Conservation (phyloP, 495 filamentous ascomycete genomes). For the Aspergillus affinis region DNA sequence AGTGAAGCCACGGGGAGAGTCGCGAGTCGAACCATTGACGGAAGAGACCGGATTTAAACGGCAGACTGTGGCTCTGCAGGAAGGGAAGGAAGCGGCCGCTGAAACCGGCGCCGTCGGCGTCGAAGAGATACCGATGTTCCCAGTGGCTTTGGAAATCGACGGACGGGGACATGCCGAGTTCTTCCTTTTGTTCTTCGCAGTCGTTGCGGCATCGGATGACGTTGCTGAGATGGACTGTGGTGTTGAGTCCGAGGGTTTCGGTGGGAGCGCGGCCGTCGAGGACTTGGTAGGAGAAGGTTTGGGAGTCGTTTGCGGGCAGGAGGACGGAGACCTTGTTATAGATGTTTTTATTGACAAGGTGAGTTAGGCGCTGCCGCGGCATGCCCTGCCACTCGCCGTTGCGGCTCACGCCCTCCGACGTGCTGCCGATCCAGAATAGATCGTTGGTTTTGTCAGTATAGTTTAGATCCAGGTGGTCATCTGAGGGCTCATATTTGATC, state of each 20-base stretch:
- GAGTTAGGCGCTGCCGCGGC: constrained; percentile 56
- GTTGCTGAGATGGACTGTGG: constrained; percentile 48
- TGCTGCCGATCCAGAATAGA: constrained; percentile 55
- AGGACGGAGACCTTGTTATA: constrained; percentile 41
- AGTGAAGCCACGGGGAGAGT: constrained; percentile 72
- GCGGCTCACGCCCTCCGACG: constrained; percentile 56
- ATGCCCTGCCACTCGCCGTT: constrained; percentile 58
- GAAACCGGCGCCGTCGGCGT: constrained; percentile 69
- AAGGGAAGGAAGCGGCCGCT: constrained; percentile 63
- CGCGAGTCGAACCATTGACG: constrained; percentile 74
- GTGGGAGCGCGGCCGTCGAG: constrained; percentile 33
- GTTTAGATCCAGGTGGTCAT: constrained; percentile 37
- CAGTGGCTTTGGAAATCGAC: constrained; percentile 59
- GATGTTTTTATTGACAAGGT: constrained; percentile 55
- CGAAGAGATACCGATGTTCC: constrained; percentile 65
- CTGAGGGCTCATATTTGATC: constrained; percentile 38
- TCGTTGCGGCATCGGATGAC: constrained; percentile 54
- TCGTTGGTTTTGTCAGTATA: constrained; percentile 44
- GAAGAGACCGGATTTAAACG: constrained; percentile 65
- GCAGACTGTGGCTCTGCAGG: constrained; percentile 58
- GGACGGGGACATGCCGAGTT: constrained; percentile 45
- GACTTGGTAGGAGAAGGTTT: constrained; percentile 39
- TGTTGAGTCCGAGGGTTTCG: constrained; percentile 28
- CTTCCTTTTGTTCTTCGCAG: constrained; percentile 50
- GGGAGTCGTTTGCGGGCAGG: constrained; percentile 27